Evolutionary conservation across 1,284 basidiomycete genomes (phyloP), one percentile per base, ranked within the genome.

Genomic region (Fomitopsis betulina): DNA sequence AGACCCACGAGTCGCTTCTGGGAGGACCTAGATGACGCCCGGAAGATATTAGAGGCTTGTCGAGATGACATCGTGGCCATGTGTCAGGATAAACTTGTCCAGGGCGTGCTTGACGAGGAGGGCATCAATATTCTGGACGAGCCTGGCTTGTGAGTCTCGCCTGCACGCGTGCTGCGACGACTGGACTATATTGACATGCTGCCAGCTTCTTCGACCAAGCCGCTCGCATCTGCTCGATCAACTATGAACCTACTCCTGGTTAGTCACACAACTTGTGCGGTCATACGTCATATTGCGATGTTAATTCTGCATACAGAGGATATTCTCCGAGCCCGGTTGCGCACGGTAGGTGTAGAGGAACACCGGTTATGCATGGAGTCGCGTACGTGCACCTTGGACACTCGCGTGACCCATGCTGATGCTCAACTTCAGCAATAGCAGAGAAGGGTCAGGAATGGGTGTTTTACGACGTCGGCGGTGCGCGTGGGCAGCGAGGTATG

Each of bases 331-430:
- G 85, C 86, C 19, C 77, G 85, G 33, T 74, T 87, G 30, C 78
- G 79, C n/a, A 89, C 86, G 0, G 71, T 83, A 21, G 85, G 85
- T 2, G 82, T 85, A 1, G 84, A 86, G 64, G 84, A 87, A 66
- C 82, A 87, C 61, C 75, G 73, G 2, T 78, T 87, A 57, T 69
- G 73, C 0, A 72, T 84, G 66, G 85, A 86, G 69, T 73, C 70
- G 23, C 70, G 79, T 78, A 56, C 38, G 67, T 32, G 37, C 8
- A 8, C n/a, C 17, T 10, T 12, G 35, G 35, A 15, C 35, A 42
- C 19, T 25, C 39, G 13, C 15, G 7, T 6, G 19, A 7, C 5
- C 35, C 17, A 33, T 15, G 15, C 37, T 60, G 9, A 51, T 19
- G 3, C 1, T 37, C 38, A 59, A 57, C n/a, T 32, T 35, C 21